These are phyloP conservation scores for Euphorbia tirucalli DNA, from an alignment of 345 rosid species.

Conservation along the genomic window DNA sequence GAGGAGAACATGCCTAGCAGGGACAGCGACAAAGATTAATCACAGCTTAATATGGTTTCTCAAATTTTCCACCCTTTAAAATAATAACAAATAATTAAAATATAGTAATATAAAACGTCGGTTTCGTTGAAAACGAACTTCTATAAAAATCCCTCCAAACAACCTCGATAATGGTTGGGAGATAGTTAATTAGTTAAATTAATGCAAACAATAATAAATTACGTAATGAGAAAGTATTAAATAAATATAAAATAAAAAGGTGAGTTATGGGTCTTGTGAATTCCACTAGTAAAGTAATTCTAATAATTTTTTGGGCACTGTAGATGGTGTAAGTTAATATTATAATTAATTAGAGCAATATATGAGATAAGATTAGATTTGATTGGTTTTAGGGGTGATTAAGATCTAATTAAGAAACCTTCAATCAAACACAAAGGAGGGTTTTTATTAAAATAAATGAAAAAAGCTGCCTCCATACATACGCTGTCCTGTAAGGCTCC, in stretches of 20 bases:
- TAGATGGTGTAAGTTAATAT: neutral
- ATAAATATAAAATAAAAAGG: neutral
- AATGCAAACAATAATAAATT: neutral
- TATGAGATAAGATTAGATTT: neutral
- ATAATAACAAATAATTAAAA: neutral
- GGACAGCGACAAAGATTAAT: slow-evolving; percentile 38
- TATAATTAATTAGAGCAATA: neutral
- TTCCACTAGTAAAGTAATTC: neutral
- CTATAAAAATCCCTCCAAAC: slow-evolving; percentile 26
- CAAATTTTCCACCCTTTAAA: neutral
- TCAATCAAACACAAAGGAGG: neutral
- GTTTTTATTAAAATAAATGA: neutral
- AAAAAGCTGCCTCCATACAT: neutral
- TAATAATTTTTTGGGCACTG: too few relatives aligned
- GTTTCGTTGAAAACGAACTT: slow-evolving; percentile 24
- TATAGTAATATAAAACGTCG: slow-evolving; percentile 17
- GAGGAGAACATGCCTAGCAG: slow-evolving; percentile 30
- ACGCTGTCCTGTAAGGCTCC: slow-evolving; percentile 11
- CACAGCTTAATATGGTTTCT: slow-evolving; percentile 18
- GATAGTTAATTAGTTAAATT: slow-evolving; percentile 7
- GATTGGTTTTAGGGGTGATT: neutral
- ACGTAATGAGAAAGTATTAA: too few relatives aligned
- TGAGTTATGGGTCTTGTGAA: neutral
- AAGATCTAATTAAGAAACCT: neutral
- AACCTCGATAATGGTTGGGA: slow-evolving; percentile 20